Evolutionary conservation across 1,139 yeast genomes (phyloP).

Genomic region (Geotrichum citri-aurantii): DNA sequence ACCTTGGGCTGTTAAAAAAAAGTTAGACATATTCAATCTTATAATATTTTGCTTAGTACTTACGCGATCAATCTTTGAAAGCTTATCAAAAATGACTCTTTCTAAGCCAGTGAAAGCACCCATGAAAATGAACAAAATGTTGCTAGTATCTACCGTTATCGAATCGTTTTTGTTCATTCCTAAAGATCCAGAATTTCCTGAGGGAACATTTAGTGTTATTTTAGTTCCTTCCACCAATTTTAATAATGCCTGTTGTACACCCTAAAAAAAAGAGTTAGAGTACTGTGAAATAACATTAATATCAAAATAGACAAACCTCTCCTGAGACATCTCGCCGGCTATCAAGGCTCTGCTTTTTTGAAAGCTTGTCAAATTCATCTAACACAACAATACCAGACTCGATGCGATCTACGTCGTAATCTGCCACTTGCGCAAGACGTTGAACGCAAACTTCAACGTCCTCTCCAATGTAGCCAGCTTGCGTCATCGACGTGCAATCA

Average conservation of each 20-base stretch:
- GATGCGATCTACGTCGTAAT: conserved; percentile 43
- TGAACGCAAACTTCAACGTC: conserved; percentile 51
- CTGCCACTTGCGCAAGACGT: conserved; percentile 43
- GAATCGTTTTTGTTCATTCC: conserved; percentile 34
- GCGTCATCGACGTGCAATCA: conserved; percentile 53
- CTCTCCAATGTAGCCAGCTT: conserved; percentile 56
- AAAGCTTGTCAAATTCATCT: conserved; percentile 50
- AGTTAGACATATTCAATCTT: conserved; percentile 1
- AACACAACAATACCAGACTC: conserved; percentile 50
- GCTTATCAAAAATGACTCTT: conserved; percentile 36
- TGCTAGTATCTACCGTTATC: conserved; percentile 46
- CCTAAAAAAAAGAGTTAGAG: conserved; percentile 24
- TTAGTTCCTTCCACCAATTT: conserved; percentile 50
- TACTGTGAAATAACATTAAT: background rate
- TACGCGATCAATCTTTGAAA: conserved; percentile 14
- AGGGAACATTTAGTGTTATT: conserved; percentile 43
- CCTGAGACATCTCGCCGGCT: conserved; percentile 53
- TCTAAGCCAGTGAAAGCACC: conserved; percentile 55
- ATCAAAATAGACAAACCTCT: conserved; percentile 28
- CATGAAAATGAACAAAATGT: conserved; percentile 47
- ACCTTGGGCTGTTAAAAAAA: conserved; percentile 20
- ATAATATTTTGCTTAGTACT: background rate
- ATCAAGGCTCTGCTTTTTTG: conserved; percentile 41
- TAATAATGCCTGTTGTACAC: conserved; percentile 51
- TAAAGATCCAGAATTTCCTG: conserved; percentile 33